Percentiles rank a stretch among this genome's conserved stretches.
Evolutionary conservation across 148 eudicot species (phyloP).

Genomic region (Chenopodium berlandieri): DNA sequence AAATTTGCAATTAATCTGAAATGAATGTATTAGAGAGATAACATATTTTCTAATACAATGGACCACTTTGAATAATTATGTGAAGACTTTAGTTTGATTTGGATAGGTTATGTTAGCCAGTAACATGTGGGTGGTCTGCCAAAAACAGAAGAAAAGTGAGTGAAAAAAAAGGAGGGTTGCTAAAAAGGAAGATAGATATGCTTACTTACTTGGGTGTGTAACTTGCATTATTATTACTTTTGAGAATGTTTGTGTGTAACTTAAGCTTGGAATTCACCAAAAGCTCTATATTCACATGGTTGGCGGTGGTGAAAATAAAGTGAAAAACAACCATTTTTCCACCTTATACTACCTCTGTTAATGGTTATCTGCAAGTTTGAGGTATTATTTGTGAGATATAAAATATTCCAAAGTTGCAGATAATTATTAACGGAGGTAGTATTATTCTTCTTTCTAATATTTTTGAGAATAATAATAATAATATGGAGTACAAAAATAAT

Average conservation of each 20-base stretch:
- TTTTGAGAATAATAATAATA: too few species aligned
- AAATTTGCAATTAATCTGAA: too few species aligned
- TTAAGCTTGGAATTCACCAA: slow-evolving; percentile 7
- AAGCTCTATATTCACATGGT: slow-evolving; percentile 8
- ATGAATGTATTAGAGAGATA: too few species aligned
- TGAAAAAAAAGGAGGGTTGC: neutral
- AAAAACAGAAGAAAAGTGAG: slow-evolving; percentile 10
- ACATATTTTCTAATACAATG: neutral
- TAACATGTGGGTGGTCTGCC: slow-evolving; percentile 21
- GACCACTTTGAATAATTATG: slow-evolving; percentile 5
- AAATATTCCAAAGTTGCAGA: too few species aligned
- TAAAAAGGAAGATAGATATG: neutral
- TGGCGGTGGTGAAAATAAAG: slow-evolving; percentile 4
- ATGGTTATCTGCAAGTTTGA: too few species aligned
- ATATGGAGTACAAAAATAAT: too few species aligned
- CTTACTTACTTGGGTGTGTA: neutral
- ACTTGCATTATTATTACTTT: neutral
- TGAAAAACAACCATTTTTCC: neutral
- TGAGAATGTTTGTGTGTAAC: neutral
- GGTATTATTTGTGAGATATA: too few species aligned
- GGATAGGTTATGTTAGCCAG: neutral
- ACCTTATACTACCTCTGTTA: neutral
- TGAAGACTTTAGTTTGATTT: neutral
- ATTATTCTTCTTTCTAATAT: too few species aligned
- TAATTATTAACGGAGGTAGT: too few species aligned